A percentile compares a stretch with the other conserved stretches of the same genome.
These are phyloP conservation scores for Nidularia pulvinata DNA, from an alignment of 768 basidiomycete genomes.

Conservation along the genomic window DNA sequence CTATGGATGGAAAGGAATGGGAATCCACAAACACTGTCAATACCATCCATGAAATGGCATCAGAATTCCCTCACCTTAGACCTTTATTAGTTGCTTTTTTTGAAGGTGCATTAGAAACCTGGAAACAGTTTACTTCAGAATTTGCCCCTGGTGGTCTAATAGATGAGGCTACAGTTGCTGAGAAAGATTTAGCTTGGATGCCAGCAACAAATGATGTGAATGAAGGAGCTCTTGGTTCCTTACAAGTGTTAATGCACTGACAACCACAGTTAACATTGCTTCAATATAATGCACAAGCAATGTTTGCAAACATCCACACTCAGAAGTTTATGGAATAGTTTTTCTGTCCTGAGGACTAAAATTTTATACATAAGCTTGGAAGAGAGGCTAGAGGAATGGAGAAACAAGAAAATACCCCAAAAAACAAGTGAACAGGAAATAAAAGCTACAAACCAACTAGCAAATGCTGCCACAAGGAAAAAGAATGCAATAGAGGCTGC, in stretches of 20 bases:
- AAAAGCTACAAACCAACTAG: not conserved
- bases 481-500: too few species aligned
- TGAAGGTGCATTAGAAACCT: conserved; percentile 12
- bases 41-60: not conserved
- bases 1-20: conserved; percentile 2
- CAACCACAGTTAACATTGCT: conserved; percentile 12
- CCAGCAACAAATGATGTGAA: conserved; percentile 26
- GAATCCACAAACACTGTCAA: not conserved
- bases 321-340: conserved; percentile 14
- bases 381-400: not conserved
- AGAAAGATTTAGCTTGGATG: conserved; percentile 18
- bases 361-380: not conserved
- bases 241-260: conserved; percentile 10
- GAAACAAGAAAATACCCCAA: not conserved
- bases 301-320: conserved; percentile 20
- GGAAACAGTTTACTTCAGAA: conserved; percentile 19
- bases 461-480: not conserved
- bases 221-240: conserved; percentile 21
- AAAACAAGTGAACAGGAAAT: not conserved
- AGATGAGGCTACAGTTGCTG: conserved; percentile 13
- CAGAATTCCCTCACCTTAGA: not conserved
- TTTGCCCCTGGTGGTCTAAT: conserved; percentile 23
- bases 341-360: not conserved
- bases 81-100: conserved; percentile 13
- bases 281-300: conserved; percentile 17